Evolutionary conservation across 2,329 filamentous ascomycete species (phyloP), one percentile per base, ranked within the genome.

Genomic region (Setomelanomma holmii): DNA sequence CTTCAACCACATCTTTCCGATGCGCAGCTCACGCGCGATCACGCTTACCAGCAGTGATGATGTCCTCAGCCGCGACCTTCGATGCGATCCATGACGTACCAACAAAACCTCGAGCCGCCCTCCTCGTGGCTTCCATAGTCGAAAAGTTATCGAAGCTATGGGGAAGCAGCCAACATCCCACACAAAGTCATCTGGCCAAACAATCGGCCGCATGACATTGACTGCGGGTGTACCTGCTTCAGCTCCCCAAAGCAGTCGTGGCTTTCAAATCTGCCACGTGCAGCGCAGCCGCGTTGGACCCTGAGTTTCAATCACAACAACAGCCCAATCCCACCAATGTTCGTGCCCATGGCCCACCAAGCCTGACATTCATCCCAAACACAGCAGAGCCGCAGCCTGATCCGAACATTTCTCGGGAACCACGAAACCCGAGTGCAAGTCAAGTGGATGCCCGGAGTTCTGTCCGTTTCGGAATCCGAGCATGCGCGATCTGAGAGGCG

Each of bases 391-490:
- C 6, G 34, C 35, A 30, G 16, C 19, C 21, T 8, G 11, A 20
- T 34, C 34, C 34, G 34, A 36, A 30, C 16, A 23, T 36, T 14
- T 45, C 42, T n/a, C 44, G 34, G 34, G 8, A 39, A 34, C 33
- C 34, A 30, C 35, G 19, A 22, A 4, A 30, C 34, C 34, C 44
- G 35, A 21, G 5, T 21, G 36, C 36, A 19, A n/a, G 27, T 14
- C 27, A 30, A 30, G 27, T 14, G 14, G 27, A 30, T 30, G 3
- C 14, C 10, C 27, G 27, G 14, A 30, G 27, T 30, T 14, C 12
- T 24, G 39, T 41, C 27, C 23, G 45, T 47, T 40, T 47, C 45
- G 38, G 36, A 40, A 30, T 40, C 24, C 45, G 17, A 40, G n/a
- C 19, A 24, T 6, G 45, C 14, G 16, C 17, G 35, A 38, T 35